Evolutionary conservation across 495 filamentous ascomycete genomes (phyloP).

Genomic region (Penicillium herquei): DNA sequence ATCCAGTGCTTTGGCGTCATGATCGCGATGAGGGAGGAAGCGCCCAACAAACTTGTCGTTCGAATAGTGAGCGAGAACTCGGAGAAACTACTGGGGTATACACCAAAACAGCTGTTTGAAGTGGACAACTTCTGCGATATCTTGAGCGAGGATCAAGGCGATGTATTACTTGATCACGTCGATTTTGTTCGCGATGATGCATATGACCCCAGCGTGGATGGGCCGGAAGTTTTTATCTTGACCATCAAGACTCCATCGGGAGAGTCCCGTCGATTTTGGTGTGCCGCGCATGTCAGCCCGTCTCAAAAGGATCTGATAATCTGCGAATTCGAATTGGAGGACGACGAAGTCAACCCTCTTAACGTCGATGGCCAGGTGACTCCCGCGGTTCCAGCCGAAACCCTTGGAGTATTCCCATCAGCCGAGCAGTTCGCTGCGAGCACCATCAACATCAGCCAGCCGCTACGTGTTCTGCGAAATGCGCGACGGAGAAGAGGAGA

Average conservation of each 20-base stretch:
- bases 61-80: slow-evolving; percentile 88
- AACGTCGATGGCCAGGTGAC: slow-evolving; percentile 53
- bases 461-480: slow-evolving; percentile 75
- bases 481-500: slow-evolving; percentile 76
- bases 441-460: slow-evolving; percentile 70
- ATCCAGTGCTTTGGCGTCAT: slow-evolving; percentile 82
- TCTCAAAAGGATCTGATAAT: slow-evolving; percentile 69
- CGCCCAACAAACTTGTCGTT: slow-evolving; percentile 65
- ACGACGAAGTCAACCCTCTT: slow-evolving; percentile 72
- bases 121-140: slow-evolving; percentile 77
- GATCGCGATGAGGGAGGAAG: slow-evolving; percentile 71
- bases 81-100: slow-evolving; percentile 70
- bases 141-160: slow-evolving; percentile 75
- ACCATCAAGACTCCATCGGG: slow-evolving; percentile 57
- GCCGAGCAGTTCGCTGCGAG: slow-evolving; percentile 65
- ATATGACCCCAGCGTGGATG: slow-evolving; percentile 64
- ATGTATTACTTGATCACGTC: slow-evolving; percentile 79
- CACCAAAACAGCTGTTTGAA: slow-evolving; percentile 73
- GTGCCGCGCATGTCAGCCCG: slow-evolving; percentile 75
- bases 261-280: slow-evolving; percentile 72
- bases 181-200: slow-evolving; percentile 82
- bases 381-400: slow-evolving; percentile 68
- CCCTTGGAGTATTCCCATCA: slow-evolving; percentile 65
- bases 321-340: slow-evolving; percentile 90
- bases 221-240: slow-evolving; percentile 84